These are phyloP conservation scores for Colletotrichum paranaense DNA, from an alignment of 2,329 filamentous ascomycete genomes.

Conservation along the genomic window DNA sequence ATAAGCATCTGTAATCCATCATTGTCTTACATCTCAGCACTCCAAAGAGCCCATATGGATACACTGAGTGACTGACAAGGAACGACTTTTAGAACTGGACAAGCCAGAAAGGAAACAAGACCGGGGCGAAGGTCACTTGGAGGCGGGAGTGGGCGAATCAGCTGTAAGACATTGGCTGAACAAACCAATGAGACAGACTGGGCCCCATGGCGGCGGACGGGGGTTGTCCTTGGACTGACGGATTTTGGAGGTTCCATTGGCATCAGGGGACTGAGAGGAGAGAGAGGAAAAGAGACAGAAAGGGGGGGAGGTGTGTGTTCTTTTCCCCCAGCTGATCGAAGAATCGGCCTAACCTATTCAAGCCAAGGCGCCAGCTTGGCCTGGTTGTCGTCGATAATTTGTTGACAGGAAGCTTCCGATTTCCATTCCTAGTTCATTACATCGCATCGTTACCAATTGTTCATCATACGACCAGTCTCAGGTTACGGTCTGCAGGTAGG, in stretches of 20 bases:
- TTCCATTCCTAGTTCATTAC: background rate
- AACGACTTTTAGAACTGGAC: background rate
- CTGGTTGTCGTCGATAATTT: constrained; percentile 3
- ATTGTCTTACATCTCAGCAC: background rate
- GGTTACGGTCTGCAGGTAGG: background rate
- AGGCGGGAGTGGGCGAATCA: constrained; percentile 21
- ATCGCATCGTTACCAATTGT: background rate
- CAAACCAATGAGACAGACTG: constrained; percentile 11
- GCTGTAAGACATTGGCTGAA: constrained; percentile 25
- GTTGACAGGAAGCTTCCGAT: constrained; percentile 1
- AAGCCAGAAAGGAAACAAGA: constrained; percentile 1
- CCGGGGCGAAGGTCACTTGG: background rate
- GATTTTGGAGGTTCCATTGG: too few relatives aligned
- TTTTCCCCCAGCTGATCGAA: background rate
- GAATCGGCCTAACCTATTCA: background rate
- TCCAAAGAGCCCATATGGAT: too few relatives aligned
- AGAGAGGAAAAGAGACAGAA: background rate
- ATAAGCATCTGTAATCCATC: background rate
- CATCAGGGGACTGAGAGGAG: background rate
- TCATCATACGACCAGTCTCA: background rate
- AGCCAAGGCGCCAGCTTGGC: constrained; percentile 7
- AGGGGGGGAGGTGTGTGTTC: background rate
- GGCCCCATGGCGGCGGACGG: background rate
- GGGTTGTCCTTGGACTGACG: background rate
- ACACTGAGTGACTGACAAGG: background rate